phyloP scores from a whole-genome alignment of 2,329 filamentous ascomycete genomes.

The Hymenoscyphus repandus region DNA sequence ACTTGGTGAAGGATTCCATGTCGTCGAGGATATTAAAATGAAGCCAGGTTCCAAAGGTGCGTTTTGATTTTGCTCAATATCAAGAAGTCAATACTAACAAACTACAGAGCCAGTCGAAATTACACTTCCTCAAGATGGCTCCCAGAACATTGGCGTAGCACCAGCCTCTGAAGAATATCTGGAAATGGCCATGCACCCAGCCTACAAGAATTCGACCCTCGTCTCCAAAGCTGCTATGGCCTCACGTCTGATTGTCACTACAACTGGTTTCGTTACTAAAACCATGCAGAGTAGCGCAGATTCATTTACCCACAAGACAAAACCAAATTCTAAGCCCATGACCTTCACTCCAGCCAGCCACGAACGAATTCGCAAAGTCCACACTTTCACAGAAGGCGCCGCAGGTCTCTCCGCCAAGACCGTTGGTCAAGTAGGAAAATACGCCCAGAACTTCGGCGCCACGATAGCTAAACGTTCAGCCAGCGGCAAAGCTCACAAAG shows the following conservation, averaged over 20 bases:
- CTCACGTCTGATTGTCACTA: slow-evolving; percentile 87
- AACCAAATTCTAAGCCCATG: slow-evolving; percentile 73
- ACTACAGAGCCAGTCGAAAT: slow-evolving; percentile 71
- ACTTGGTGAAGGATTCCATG: slow-evolving; percentile 72
- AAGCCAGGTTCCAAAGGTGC: slow-evolving; percentile 87
- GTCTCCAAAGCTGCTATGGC: slow-evolving; percentile 84
- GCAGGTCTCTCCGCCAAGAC: slow-evolving; percentile 80
- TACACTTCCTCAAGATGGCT: slow-evolving; percentile 63
- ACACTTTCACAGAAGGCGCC: slow-evolving; percentile 75
- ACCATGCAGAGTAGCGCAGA: slow-evolving; percentile 74
- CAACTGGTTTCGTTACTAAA: slow-evolving; percentile 73
- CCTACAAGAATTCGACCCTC: slow-evolving; percentile 82
- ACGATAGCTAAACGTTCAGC: slow-evolving; percentile 59
- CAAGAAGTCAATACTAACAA: slow-evolving; percentile 5
- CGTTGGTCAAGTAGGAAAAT: slow-evolving; percentile 73
- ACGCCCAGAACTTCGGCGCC: slow-evolving; percentile 88
- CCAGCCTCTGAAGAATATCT: slow-evolving; percentile 68
- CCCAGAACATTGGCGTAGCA: slow-evolving; percentile 59
- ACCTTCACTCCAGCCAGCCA: slow-evolving; percentile 85
- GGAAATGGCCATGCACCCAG: slow-evolving; percentile 74
- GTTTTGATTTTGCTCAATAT: neutral
- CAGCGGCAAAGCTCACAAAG: slow-evolving; percentile 50
- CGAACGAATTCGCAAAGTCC: slow-evolving; percentile 79
- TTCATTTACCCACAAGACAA: slow-evolving; percentile 72
- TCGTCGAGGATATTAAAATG: slow-evolving; percentile 71